Evolutionary conservation across 2,329 filamentous ascomycete genomes (phyloP), one percentile per base, ranked within the genome.

Genomic region (Colletotrichum filicis): DNA sequence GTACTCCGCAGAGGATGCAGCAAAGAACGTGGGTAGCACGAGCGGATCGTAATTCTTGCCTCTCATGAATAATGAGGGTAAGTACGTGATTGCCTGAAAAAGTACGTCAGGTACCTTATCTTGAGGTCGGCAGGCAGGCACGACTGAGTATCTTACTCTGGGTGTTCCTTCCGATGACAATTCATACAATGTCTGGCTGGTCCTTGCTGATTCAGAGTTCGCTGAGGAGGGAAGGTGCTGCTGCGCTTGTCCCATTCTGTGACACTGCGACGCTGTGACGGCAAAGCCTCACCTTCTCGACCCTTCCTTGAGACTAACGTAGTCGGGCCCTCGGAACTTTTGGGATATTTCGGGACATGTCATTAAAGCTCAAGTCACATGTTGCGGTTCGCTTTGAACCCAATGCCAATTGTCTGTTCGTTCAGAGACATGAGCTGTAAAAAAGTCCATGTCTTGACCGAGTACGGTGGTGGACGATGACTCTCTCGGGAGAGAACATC

Each of bases 201-300:
- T 53, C 63, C 60, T 28, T 63, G 46, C 28, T 35, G 16, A 32
- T 66, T 59, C 35, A 70, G 42, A 42, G 46, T 62, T 66, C 53
- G 53, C 59, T 55, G 49, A 49, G 26, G 66, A 46, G 57, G 57
- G 32, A 37, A 61, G 22, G n/a, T 61, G 56, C 56, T 56, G 35
- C 56, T 37, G 30, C 66, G 71, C 71, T 73, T 73, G 61, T 65
- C 60, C 66, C 60, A 35, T 73, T 66, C 66, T 61, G 71, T 70
- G 42, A 73, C 70, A 56, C 60, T 73, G 66, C 66, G 49, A 73
- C 71, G 66, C 71, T 73, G 66, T 59, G 66, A 73, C 70, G n/a
- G 46, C 28, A 56, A 70, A 46, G 60, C 70, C 42, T 66, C 56
- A 63, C 49, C 66, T 65, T 70, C 32, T 73, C 56, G 71, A 73